Evolutionary conservation across 306 rosid genomes (phyloP), one percentile per base, ranked within the genome.

Genomic region (Rosa lucieae): DNA sequence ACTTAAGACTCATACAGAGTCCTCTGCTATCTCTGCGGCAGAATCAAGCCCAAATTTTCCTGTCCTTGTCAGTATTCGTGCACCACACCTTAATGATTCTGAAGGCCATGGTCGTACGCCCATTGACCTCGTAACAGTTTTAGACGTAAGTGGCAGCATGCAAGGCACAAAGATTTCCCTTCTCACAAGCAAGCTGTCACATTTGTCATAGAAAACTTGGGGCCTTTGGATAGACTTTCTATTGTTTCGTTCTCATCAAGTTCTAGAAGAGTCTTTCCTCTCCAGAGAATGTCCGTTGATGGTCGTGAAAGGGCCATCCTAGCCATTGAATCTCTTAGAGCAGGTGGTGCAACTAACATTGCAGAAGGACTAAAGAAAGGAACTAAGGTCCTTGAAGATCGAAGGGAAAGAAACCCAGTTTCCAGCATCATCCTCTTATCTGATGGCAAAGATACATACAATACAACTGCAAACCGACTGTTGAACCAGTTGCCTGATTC

Each of bases 91-190:
- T 21, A 3, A 8, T 10, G 63, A 21, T 56, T 7, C 63, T 56
- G 63, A 56, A 2, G 48, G 15, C 1, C 29, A 17, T 2, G 62
- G 51, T 3, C 75, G 81, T 15, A 58, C 78, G 2, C 81, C 83
- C 18, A 47, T 83, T 3, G 86, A 83, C 56, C 78, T 83, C 9
- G 86, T 83, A 1, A 65, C 75, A 14, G 86, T 79, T n/a, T 59
- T 83, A 1, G 86, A 83, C 26, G 29, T 83, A 1, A 83, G 83
- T 8, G 81, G 75, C 39, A 79, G 81, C 48, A 83, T 83, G 86
- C 18, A 14, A 1, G 83, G 83, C 17, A 63, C 76, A 20, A 83
- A 83, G 67, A 6, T 83, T 18, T 18, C n/a, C 17, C 72, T 79
- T 58, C 40, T 83, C 8, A 83, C 8, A 83, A 83, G 62, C 72